Base-by-base conservation (phyloP, 345 rosid genomes). In the Corchorus capsularis region DNA sequence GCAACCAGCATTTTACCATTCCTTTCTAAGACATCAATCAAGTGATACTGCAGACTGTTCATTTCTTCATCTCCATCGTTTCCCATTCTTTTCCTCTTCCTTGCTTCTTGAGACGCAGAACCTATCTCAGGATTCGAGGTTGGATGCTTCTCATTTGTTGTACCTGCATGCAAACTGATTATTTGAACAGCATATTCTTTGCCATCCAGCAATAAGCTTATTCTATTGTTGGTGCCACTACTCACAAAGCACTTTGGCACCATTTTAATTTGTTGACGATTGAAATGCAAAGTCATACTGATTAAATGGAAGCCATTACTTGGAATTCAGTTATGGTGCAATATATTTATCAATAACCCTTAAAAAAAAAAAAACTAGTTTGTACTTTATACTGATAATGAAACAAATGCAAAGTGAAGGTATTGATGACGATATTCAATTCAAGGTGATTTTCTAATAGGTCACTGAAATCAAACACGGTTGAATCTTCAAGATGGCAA, bases 1-100 rank as follows among this genome's bases (percentile, higher is more conserved):
- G 94, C 88, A 9, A 85, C 84, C 79, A 96, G 83, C 85, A 91
- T 85, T 79, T 86, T 87, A 19, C 97, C 93, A 57, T 92, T 96
- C 84, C 82, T 87, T 78, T 92, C 97, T 63, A 96, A 63, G 53
- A 88, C 87, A 56, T 89, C 86, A 45, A 93, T 81, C 80, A 93
- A 72, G 17, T 89, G 91, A 46, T 50, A 57, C 43, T 90, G 89
- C 76, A 85, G 73, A 45, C 74, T 82, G 74, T 71, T 52, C 15
- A 82, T 68, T 64, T 81, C 96, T 72, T 84, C 94, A 0, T 84
- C 86, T 32, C 72, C 90, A 2, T 87, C 89, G 6, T 39, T 22
- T 1, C 53, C 67, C 9, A 63, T 77, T n/a, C 94, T 81, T 80
- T 91, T 96, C 71, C 99, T 83, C 77, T 96, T 96, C 81, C 90